Percentiles rank a stretch among this genome's conserved stretches.
phyloP scores from a whole-genome alignment of 2,329 filamentous ascomycete species.

The Lithohypha guttulata region DNA sequence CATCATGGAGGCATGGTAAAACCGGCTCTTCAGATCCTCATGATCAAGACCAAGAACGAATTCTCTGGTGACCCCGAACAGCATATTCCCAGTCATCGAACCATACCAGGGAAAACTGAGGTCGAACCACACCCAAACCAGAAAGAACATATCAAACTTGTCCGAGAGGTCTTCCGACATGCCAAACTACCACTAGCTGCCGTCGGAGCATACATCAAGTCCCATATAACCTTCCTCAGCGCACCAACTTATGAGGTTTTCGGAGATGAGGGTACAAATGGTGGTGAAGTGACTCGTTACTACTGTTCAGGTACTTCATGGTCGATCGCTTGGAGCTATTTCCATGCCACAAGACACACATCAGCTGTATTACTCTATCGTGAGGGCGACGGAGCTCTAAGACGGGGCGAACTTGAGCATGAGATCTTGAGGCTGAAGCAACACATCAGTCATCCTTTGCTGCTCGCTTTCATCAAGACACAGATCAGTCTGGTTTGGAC shows the following conservation, averaged over 20 bases:
- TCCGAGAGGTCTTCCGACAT: slow-evolving; percentile 13
- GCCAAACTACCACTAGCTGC: slow-evolving; percentile 14
- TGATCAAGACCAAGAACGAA: slow-evolving; percentile 17
- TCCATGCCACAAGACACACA: slow-evolving; percentile 11
- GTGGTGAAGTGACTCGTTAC: slow-evolving; percentile 10
- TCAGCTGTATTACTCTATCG: slow-evolving; percentile 16
- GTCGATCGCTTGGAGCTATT: slow-evolving; percentile 15
- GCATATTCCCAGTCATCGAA: slow-evolving; percentile 6
- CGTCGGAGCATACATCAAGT: slow-evolving; percentile 15
- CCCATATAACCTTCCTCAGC: slow-evolving; percentile 15
- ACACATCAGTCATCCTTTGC: slow-evolving; percentile 17
- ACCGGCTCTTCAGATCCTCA: slow-evolving; percentile 13
- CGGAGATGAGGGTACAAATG: slow-evolving; percentile 1
- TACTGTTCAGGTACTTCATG: slow-evolving; percentile 16
- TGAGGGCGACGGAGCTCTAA: slow-evolving; percentile 16
- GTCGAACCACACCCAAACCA: slow-evolving; percentile 8
- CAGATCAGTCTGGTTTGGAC: slow-evolving; percentile 16
- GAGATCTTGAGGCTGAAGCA: slow-evolving; percentile 14
- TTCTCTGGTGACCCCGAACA: slow-evolving; percentile 10
- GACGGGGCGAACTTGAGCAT: slow-evolving; percentile 13
- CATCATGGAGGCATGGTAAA: slow-evolving; percentile 9
- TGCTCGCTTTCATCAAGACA: slow-evolving; percentile 18
- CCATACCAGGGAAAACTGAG: neutral
- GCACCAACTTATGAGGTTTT: slow-evolving; percentile 10
- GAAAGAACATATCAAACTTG: slow-evolving; percentile 10